Evolutionary conservation across 1,284 basidiomycete genomes (phyloP), one percentile per base, ranked within the genome.

Genomic region (Melanopsichium pennsylvanicum): DNA sequence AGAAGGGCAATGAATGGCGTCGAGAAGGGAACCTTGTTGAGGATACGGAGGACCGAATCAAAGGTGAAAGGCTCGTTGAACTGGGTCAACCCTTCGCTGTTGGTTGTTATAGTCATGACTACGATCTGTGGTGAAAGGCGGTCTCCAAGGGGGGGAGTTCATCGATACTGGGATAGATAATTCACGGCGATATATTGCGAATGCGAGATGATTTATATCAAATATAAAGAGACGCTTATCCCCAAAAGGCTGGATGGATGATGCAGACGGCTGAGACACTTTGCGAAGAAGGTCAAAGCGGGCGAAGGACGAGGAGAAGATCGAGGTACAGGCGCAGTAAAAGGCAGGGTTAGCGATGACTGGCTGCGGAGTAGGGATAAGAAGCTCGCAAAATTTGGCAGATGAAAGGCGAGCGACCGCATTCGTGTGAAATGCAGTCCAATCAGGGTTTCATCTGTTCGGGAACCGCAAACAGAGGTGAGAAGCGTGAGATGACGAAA

Each of bases 11-110:
- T 49, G 47, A 77, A 75, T 3, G 74, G 71, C 1, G 71, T 51
- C 13, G 70, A 70, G 26, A 80, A 75, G 16, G 72, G 70, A 23
- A 72, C 60, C 33, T 55, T 61, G 52, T 56, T 51, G 27, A 80
- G 59, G 33, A 64, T 41, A 36, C 62, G 40, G n/a, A 66, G 34
- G 22, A 72, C 29, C 5, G 50, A 37, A 39, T 80, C 78, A 21
- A 77, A 39, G 19, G 74, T 76, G 39, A 76, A 72, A 5, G 72
- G 71, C 48, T 63, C 62, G 3, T 26, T 35, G 59, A 62, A 71
- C 16, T 44, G 34, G 41, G 54, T 51, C 12, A 61, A 18, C 18
- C 50, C 45, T 23, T 34, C 41, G 15, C 29, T 32, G 23, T 36
- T 52, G 16, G 48, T 35, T 11, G 43, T n/a, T 13, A 39, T 40